Evolutionary conservation across 2,329 filamentous ascomycete genomes (phyloP).

Genomic region (Coleophoma eucalyptorum): DNA sequence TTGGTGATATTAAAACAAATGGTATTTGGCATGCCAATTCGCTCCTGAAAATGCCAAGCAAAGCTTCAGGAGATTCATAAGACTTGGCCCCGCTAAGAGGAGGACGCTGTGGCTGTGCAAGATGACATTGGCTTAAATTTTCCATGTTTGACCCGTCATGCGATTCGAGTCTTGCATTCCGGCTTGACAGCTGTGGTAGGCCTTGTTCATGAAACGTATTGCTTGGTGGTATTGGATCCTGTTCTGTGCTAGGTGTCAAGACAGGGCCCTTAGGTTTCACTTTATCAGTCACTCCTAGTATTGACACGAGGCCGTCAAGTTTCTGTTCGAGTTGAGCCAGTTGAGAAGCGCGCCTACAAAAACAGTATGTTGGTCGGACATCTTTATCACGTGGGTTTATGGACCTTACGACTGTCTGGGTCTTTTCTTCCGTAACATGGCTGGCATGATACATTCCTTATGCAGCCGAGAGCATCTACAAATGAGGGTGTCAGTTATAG

Average conservation of each 20-base stretch:
- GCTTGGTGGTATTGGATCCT: no score
- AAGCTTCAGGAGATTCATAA: constrained; percentile 1
- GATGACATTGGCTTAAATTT: no score
- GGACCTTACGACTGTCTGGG: neutral
- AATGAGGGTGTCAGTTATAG: neutral
- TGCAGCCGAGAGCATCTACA: neutral
- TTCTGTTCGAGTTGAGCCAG: constrained; percentile 4
- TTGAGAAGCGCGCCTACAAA: neutral
- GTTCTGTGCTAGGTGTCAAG: no score
- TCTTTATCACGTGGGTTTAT: neutral
- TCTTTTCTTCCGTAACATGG: neutral
- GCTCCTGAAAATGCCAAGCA: constrained; percentile 3
- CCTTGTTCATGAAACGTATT: no score
- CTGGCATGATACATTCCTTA: neutral
- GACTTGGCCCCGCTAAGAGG: no score
- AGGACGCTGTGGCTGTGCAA: no score
- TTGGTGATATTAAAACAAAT: constrained; percentile 4
- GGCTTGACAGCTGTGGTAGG: no score
- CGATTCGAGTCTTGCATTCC: no score
- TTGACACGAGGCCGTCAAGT: neutral
- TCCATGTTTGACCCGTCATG: no score
- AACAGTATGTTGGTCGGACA: neutral
- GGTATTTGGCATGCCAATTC: constrained; percentile 4
- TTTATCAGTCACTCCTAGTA: neutral
- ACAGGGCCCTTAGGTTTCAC: no score